These are phyloP conservation scores for Leucocoprinus sp. DNA, from an alignment of 768 basidiomycete genomes.

Conservation along the genomic window DNA sequence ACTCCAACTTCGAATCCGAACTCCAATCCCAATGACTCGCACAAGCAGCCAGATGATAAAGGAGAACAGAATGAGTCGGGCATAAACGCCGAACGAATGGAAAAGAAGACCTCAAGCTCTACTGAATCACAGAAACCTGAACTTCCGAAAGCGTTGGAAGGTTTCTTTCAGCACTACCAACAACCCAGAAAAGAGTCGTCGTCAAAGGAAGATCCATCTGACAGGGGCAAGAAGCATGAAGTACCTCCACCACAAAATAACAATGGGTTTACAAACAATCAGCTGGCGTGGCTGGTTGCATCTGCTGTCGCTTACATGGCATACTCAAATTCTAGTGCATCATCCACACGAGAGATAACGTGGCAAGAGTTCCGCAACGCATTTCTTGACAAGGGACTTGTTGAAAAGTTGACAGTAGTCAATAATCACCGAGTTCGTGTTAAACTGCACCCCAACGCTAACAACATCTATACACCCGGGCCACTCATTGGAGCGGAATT, in stretches of 20 bases:
- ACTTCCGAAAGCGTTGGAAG: slow-evolving; percentile 62
- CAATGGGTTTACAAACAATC: slow-evolving; percentile 52
- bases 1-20: slow-evolving; percentile 34
- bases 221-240: slow-evolving; percentile 27
- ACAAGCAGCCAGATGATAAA: slow-evolving; percentile 15
- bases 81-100: slow-evolving; percentile 15
- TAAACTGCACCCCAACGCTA: slow-evolving; percentile 86
- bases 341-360: slow-evolving; percentile 82
- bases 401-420: slow-evolving; percentile 87
- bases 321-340: slow-evolving; percentile 47
- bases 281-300: slow-evolving; percentile 40
- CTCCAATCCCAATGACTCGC: slow-evolving; percentile 22
- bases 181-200: slow-evolving; percentile 30
- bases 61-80: slow-evolving; percentile 15
- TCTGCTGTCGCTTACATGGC: slow-evolving; percentile 58
- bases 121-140: slow-evolving; percentile 31
- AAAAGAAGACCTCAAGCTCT: slow-evolving; percentile 17
- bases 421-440: slow-evolving; percentile 88
- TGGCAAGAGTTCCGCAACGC: slow-evolving; percentile 99
- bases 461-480: slow-evolving; percentile 62
- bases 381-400: slow-evolving; percentile 93
- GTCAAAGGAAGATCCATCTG: slow-evolving; percentile 23
- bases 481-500: slow-evolving; percentile 54
- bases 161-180: slow-evolving; percentile 68
- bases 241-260: slow-evolving; percentile 41